Evolutionary conservation across 1,284 basidiomycete genomes (phyloP), one percentile per base, ranked within the genome.

Genomic region (Trametes pubescens): DNA sequence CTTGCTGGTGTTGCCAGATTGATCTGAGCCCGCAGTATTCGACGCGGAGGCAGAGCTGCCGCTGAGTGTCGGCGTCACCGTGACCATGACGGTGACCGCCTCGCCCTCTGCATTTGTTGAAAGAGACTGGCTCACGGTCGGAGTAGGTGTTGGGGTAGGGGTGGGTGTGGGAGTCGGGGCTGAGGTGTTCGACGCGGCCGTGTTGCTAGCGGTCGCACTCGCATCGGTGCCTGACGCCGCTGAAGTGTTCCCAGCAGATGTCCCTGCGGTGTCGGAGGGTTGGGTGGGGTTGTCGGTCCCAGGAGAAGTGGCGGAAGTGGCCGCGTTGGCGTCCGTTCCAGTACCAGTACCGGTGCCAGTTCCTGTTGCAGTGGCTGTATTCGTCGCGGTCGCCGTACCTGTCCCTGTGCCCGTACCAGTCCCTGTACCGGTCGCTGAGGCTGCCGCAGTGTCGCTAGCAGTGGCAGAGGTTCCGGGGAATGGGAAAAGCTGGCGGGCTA

Each of bases 61-160:
- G 8, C 62, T 55, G n/a, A 24, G 22, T 14, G 71, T 46, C 7
- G 69, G 56, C 2, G 68, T 57, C 6, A 66, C 61, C 16, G 71
- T 62, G 37, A 71, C 49, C 32, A 34, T 37, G 35, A 75, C 57
- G 13, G 75, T 67, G 22, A 65, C 58, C 5, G 68, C 62, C 32
- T 73, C 63, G 44, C 73, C 76, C 44, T 67, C 67, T 0, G 65
- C 54, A 32, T 72, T 59, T 11, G 66, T 78, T 7, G 68, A 64
- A 49, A 70, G 10, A 47, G 63, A 54, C 59, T 61, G 48, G 59
- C 71, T 67, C 22, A 44, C 51, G 13, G 67, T 57, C 21, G 64
- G 59, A 16, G 68, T 49, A 4, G 72, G 69, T 10, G 73, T 62
- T 6, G 77, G 62, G 10, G 70, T 59, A 3, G 68, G 43, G 21